Conservation (phyloP, 306 rosid genomes). For the Prunus salicina region DNA sequence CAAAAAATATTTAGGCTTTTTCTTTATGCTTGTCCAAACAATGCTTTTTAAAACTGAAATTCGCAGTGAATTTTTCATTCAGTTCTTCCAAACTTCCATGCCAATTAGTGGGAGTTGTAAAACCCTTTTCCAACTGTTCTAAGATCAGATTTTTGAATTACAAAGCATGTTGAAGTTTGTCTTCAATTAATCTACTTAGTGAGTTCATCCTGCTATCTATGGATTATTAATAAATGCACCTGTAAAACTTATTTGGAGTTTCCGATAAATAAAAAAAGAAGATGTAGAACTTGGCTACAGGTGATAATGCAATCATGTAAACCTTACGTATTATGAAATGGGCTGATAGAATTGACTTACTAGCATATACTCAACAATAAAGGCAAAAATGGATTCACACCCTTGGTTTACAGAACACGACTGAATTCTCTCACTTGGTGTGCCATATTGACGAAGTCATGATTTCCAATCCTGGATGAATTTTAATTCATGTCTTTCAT, state of each 20-base stretch:
- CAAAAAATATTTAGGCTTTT: neutral
- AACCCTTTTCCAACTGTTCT: constrained; percentile 1
- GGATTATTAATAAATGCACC: neutral
- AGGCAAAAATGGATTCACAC: neutral
- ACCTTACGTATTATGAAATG: neutral
- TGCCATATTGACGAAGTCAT: too few relatives aligned
- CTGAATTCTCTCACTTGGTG: neutral
- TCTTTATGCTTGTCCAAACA: neutral
- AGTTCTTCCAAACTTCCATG: neutral
- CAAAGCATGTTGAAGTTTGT: constrained; percentile 1
- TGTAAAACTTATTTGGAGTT: neutral
- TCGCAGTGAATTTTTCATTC: constrained; percentile 10
- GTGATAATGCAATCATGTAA: neutral
- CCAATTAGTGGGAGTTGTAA: neutral
- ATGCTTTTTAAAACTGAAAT: constrained; percentile 8
- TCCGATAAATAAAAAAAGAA: neutral
- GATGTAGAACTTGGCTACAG: neutral
- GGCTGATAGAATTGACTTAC: neutral
- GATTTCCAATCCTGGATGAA: neutral
- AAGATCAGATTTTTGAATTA: constrained; percentile 22
- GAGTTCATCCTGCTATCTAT: neutral
- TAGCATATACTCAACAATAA: neutral
- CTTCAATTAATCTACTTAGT: neutral
- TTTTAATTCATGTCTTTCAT: constrained; percentile 6
- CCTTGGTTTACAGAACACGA: neutral